Evolutionary conservation across 495 filamentous ascomycete genomes (phyloP), one percentile per base, ranked within the genome.

Genomic region (Copromyces sp.): DNA sequence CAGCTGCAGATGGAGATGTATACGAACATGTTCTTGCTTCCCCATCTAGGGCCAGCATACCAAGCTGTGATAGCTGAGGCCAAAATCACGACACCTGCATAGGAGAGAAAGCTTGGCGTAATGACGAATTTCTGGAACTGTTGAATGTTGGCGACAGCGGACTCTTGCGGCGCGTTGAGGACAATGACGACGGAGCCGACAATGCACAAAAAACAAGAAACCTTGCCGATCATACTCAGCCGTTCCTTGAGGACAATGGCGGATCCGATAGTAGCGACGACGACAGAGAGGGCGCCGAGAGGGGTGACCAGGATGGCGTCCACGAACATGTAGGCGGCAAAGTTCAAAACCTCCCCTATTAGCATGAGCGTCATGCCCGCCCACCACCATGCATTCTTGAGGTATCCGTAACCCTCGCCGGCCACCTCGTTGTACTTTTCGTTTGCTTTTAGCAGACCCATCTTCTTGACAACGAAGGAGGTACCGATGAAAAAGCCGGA

Each of bases 321-420:
- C 76, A 95, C 94, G 78, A 99, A 98, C 65, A 93, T 93, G 79
- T 99, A 99, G 32, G 95, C 96, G 71, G 92, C 94, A 78, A 99
- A 98, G 82, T 99, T 99, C 88, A 95, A 97, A 41, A 95, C 89
- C 82, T 99, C 95, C 69, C 95, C 95, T 53, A 98, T 77, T 75
- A 98, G 96, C 95, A 99, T 99, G 78, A 99, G 84, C 24, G 88
- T 94, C 96, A 99, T 99, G 74, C 95, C 95, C 32, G 83, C 80
- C 95, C 95, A 99, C 95, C 95, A 99, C 84, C 87, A 98, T 24
- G 86, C 83, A 79, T 99, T 99, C 86, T 96, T 97, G 76, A 99
- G 88, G 80, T 99, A 99, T 73, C 95, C 96, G 80, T 99, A 99
- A 40, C 95, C 95, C 80, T 98, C 95, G 69, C 95, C 95, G 3